phyloP scores from a whole-genome alignment of 164 flowering plant genomes.

The Stephania yunnanensis region DNA sequence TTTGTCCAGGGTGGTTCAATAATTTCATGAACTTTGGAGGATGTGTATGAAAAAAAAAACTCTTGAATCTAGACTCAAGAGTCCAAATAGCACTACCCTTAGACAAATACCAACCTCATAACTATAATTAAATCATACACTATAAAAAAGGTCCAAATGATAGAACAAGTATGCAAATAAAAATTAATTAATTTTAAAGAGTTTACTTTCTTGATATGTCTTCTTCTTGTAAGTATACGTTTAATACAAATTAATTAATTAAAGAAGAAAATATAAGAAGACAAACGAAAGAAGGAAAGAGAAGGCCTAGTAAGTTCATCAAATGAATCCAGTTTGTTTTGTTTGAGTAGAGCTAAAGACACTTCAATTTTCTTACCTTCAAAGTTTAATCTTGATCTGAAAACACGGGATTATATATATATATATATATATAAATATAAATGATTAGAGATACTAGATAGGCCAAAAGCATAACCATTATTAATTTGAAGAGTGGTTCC shows the following conservation, averaged over 20 bases:
- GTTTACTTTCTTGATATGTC: background rate
- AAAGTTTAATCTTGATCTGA: background rate
- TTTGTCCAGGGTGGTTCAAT: too few species aligned
- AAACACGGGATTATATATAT: background rate
- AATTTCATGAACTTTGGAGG: too few species aligned
- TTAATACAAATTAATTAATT: background rate
- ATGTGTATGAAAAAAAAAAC: too few species aligned
- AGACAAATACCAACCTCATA: background rate
- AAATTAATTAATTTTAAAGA: background rate
- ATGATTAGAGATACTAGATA: background rate
- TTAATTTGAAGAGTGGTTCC: background rate
- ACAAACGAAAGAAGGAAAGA: background rate
- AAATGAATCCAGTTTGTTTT: background rate
- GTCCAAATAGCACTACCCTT: too few species aligned
- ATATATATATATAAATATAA: too few species aligned
- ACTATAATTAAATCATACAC: background rate
- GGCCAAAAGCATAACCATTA: background rate
- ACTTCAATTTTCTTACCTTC: slow-evolving; percentile 2
- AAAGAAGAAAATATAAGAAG: background rate
- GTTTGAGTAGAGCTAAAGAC: background rate
- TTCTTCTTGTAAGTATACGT: background rate
- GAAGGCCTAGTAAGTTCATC: background rate
- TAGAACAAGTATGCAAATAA: background rate
- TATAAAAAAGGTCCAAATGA: background rate
- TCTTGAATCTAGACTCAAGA: too few species aligned